Conservation (phyloP, 2,329 filamentous ascomycete species). For the Phyllosticta ampelicida region DNA sequence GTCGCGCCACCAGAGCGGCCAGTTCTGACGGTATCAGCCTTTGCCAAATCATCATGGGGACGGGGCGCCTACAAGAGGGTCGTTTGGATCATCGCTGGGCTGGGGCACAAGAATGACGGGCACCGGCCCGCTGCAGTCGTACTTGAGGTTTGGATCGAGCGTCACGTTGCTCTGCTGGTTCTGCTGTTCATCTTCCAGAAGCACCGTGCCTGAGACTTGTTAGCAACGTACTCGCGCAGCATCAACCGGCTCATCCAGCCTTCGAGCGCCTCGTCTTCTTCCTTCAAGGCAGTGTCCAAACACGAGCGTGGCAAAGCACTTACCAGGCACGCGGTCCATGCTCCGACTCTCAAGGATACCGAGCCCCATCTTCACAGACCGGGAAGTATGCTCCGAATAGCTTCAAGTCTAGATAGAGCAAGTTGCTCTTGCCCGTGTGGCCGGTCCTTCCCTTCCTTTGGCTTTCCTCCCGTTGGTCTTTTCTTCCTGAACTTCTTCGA, state of each 20-base stretch:
- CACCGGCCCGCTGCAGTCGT: constrained; percentile 51
- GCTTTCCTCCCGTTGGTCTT: no score
- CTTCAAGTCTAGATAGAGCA: no score
- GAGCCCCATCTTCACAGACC: constrained; percentile 46
- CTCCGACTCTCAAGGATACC: constrained; percentile 60
- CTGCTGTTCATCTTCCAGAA: constrained; percentile 18
- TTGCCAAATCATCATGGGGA: background rate
- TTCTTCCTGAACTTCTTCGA: no score
- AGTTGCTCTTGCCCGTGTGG: no score
- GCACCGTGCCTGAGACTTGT: constrained; percentile 28
- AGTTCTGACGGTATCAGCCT: constrained; percentile 46
- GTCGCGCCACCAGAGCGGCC: constrained; percentile 80
- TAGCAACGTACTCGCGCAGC: background rate
- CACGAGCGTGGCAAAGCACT: constrained; percentile 4
- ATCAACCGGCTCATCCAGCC: background rate
- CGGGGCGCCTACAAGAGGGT: constrained; percentile 53
- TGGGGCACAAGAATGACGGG: constrained; percentile 76
- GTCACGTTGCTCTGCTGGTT: constrained; percentile 17
- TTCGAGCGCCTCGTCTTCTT: no score
- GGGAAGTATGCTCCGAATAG: background rate
- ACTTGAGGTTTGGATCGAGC: constrained; percentile 51
- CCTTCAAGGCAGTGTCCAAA: no score
- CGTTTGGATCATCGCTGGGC: constrained; percentile 81
- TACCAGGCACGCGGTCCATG: constrained; percentile 65
- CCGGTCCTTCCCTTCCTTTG: no score